Evolutionary conservation across 2,329 filamentous ascomycete species (phyloP).

Genomic region (Tolypocladium ovalisporum): DNA sequence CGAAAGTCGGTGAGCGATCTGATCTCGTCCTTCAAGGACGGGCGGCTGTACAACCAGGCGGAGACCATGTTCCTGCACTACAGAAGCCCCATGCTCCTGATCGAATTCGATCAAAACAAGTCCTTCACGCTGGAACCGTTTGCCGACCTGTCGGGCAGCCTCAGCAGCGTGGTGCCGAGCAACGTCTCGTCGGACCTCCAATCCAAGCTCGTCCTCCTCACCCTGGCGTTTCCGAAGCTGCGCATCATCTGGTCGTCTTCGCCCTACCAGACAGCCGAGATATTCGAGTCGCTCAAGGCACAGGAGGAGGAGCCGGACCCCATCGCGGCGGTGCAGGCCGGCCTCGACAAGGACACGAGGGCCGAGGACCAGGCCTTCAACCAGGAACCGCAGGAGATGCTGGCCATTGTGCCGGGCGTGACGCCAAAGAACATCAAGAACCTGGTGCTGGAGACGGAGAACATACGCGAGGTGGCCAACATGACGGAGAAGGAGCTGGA

Average conservation of each 20-base stretch:
- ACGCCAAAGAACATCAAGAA: conserved; percentile 67
- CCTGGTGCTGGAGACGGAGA: conserved; percentile 62
- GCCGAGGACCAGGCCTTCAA: conserved; percentile 67
- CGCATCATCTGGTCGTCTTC: conserved; percentile 90
- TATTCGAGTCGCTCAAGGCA: conserved; percentile 88
- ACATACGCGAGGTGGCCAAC: conserved; percentile 74
- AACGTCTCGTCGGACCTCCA: conserved; percentile 64
- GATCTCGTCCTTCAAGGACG: conserved; percentile 84
- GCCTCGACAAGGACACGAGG: conserved; percentile 47
- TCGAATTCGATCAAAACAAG: conserved; percentile 96
- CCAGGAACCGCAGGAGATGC: conserved; percentile 80
- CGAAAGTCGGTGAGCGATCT: conserved; percentile 88
- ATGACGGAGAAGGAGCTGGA: conserved; percentile 66
- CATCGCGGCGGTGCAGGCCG: conserved; percentile 71
- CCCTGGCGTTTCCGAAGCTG: conserved; percentile 79
- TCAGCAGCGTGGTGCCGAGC: conserved; percentile 51
- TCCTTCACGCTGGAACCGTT: conserved; percentile 87
- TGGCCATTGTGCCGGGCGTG: conserved; percentile 74
- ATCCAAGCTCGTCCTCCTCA: conserved; percentile 83
- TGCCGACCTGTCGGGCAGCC: conserved; percentile 52
- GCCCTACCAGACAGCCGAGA: conserved; percentile 93
- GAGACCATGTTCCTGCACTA: conserved; percentile 95
- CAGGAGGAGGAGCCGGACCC: conserved; percentile 86
- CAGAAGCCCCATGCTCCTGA: conserved; percentile 78
- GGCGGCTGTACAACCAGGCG: conserved; percentile 81